Percentiles rank a stretch among this genome's conserved stretches.
Evolutionary conservation across 345 rosid genomes (phyloP).

Genomic region (Ceriops zippeliana): DNA sequence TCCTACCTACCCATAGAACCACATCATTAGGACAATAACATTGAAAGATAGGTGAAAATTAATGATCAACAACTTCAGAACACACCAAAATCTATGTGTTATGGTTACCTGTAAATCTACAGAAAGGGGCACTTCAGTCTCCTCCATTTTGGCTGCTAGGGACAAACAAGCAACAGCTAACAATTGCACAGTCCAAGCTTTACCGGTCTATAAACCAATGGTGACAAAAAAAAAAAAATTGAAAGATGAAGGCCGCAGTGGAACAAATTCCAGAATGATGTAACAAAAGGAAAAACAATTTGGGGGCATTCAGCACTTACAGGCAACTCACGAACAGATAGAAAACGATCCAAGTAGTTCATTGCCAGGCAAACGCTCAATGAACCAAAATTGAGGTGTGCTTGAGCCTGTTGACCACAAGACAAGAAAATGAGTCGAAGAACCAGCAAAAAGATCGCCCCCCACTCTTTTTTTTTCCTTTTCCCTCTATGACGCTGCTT

Average conservation of each 20-base stretch:
- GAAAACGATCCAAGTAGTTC: constrained; percentile 64
- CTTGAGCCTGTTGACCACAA: constrained; percentile 46
- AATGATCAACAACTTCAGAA: constrained; percentile 1
- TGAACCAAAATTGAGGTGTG: constrained; percentile 54
- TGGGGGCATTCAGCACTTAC: constrained; percentile 35
- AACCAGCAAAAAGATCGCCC: background rate
- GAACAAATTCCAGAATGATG: background rate
- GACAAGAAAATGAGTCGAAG: background rate
- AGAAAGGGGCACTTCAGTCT: constrained; percentile 2
- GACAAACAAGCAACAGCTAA: constrained; percentile 70
- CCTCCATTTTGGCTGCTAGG: constrained; percentile 48
- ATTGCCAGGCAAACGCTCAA: constrained; percentile 50
- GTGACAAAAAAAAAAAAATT: background rate
- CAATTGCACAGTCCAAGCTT: constrained; percentile 58
- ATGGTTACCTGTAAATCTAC: constrained; percentile 38
- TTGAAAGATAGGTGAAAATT: background rate
- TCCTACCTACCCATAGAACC: constrained; percentile 31
- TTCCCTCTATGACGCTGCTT: background rate
- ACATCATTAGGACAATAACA: background rate
- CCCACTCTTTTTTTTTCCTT: background rate
- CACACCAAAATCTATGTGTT: background rate
- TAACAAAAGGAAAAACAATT: background rate
- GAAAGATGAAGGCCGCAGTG: background rate
- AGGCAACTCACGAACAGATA: constrained; percentile 55
- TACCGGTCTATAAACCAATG: constrained; percentile 41